A percentile compares a stretch with the other conserved stretches of the same genome.
Evolutionary conservation across 495 filamentous ascomycete species (phyloP).

Genomic region (Neurospora sp.): DNA sequence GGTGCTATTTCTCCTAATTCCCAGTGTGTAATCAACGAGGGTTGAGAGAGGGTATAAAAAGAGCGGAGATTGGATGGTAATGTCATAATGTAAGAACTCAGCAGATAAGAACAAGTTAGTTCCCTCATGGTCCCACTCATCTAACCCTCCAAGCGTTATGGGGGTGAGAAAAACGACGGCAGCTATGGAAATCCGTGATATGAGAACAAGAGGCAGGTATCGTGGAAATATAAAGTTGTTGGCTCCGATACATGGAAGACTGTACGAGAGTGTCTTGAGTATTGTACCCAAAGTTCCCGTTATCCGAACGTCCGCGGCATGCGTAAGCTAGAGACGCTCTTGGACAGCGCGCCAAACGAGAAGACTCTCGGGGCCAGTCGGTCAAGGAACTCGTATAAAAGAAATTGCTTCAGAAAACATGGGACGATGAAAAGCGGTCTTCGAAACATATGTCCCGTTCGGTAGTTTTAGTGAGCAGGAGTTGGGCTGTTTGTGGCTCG

Average conservation of each 20-base stretch:
- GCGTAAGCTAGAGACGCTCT: background rate
- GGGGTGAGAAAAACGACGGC: background rate
- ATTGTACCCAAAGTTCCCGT: background rate
- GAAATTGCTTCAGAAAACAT: background rate
- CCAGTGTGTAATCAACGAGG: background rate
- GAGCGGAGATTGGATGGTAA: background rate
- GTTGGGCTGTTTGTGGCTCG: background rate
- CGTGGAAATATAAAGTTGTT: background rate
- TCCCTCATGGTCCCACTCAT: background rate
- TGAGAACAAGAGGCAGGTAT: background rate
- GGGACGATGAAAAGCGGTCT: background rate
- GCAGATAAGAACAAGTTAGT: background rate
- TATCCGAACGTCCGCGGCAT: background rate
- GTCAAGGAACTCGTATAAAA: background rate
- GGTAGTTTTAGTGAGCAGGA: background rate
- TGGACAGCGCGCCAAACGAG: background rate
- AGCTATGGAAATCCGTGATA: background rate
- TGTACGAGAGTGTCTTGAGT: background rate
- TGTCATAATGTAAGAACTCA: background rate
- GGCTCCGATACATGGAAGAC: background rate
- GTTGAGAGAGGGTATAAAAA: background rate
- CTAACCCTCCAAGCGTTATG: background rate
- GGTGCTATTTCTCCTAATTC: background rate
- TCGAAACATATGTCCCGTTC: background rate
- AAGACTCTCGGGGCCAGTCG: background rate